phyloP scores from a whole-genome alignment of 805 yeast species.

The Candida railenensis region DNA sequence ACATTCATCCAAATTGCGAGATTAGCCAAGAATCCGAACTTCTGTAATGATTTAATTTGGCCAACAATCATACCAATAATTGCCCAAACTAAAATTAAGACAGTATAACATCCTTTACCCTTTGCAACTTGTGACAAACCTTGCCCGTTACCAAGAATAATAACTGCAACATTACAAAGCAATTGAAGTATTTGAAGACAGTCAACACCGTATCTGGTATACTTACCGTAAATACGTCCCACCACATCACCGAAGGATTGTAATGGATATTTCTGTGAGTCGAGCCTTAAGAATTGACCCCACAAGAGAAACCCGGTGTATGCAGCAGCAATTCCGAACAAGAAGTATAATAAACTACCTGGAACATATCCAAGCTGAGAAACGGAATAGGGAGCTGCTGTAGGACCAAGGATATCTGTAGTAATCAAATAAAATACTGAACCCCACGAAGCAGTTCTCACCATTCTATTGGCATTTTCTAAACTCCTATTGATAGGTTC shows the following conservation, averaged over 20 bases:
- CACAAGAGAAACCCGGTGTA: conserved; percentile 41
- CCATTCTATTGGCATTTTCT: conserved; percentile 10
- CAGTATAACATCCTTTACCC: conserved; percentile 37
- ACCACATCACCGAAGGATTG: conserved; percentile 43
- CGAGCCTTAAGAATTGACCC: conserved; percentile 32
- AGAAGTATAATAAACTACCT: conserved; percentile 39
- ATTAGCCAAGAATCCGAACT: conserved; percentile 42
- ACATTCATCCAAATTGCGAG: conserved; percentile 48
- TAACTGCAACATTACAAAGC: conserved; percentile 43
- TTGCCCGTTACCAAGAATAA: conserved; percentile 42
- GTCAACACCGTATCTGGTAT: conserved; percentile 30
- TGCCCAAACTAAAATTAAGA: conserved; percentile 43
- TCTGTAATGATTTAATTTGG: conserved; percentile 37
- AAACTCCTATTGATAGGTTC: conserved; percentile 2
- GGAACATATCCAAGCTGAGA: conserved; percentile 46
- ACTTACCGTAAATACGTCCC: conserved; percentile 35
- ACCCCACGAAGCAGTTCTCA: conserved; percentile 11
- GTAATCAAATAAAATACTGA: conserved; percentile 47
- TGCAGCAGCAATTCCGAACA: conserved; percentile 43
- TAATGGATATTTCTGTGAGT: conserved; percentile 43
- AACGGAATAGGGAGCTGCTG: conserved; percentile 46
- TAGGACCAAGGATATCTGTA: conserved; percentile 49
- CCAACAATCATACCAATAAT: conserved; percentile 43
- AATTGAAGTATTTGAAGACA: conserved; percentile 41
- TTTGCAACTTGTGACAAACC: conserved; percentile 39